Percentiles rank a stretch among this genome's conserved stretches.
Conservation (phyloP, 2,329 filamentous ascomycete species). For the Colletotrichum lupini region DNA sequence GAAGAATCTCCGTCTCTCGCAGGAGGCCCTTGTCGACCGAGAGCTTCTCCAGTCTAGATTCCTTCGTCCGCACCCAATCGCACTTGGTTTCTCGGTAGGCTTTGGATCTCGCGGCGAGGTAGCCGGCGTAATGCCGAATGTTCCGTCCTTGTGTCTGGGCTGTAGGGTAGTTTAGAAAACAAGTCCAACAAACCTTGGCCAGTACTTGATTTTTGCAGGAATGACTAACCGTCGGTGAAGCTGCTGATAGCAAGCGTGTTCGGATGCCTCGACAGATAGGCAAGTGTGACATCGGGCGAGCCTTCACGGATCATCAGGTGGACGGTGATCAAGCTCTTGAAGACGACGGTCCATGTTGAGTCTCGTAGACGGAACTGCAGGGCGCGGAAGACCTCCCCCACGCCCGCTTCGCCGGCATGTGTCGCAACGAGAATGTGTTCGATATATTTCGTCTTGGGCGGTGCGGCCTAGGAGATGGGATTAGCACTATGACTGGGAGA, state of each 20-base stretch:
- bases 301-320: conserved; percentile 99
- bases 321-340: conserved; percentile 95
- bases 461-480: conserved; percentile 60
- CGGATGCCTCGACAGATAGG: conserved; percentile 84
- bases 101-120: conserved; percentile 83
- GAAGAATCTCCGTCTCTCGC: conserved; percentile 90
- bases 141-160: conserved; percentile 96
- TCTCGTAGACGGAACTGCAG: conserved; percentile 90
- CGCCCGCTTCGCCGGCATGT: conserved; percentile 91
- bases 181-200: background rate
- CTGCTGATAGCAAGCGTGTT: conserved; percentile 87
- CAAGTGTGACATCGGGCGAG: conserved; percentile 86
- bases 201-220: background rate
- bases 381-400: conserved; percentile 94
- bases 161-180: conserved; percentile 48
- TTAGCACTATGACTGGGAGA: conserved; percentile 32
- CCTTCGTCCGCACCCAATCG: conserved; percentile 88
- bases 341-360: conserved; percentile 99
- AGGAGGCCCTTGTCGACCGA: conserved; percentile 92
- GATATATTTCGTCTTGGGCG: conserved; percentile 99
- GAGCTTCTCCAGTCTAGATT: conserved; percentile 85
- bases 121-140: conserved; percentile 90
- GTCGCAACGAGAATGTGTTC: conserved; percentile 97
- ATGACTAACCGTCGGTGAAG: conserved; percentile 85
- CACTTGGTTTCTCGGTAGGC: conserved; percentile 86